Evolutionary conservation across 2,329 filamentous ascomycete genomes (phyloP), one percentile per base, ranked within the genome.

Genomic region (Pseudopyricularia cyperi): DNA sequence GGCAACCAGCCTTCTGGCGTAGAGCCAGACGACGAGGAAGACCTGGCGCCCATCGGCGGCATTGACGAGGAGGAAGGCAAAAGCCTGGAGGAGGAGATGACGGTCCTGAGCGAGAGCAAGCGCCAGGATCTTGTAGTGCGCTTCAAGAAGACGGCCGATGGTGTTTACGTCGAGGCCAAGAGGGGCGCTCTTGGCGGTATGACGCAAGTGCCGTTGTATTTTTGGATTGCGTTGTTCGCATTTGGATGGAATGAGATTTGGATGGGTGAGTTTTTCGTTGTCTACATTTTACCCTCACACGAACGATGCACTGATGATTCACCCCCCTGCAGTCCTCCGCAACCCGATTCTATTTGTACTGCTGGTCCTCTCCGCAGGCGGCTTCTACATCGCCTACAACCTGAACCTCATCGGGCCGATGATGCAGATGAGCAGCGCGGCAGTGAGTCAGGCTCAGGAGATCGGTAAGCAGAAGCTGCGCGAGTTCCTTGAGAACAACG

Each of bases 201-300:
- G 60, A 87, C 90, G 4, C 90, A 96, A 67, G 83, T 98, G 49
- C 93, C 93, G 6, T 71, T 95, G 55, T 97, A 96, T 69, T 96
- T 98, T 68, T 98, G 96, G 61, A 88, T 82, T 42, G 67, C 97
- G 53, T 74, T 98, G 53, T 72, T 98, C 57, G 87, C 89, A 22
- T 75, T 98, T 48, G 93, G 93, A n/a, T 98, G 93, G 93, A 98
- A 98, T 68, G 93, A 98, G 69, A 90, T 98, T 57, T 73, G 95
- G 58, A 87, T 90, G 62, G 89, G 90, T 95, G 76, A 76, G 86
- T 65, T 37, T 49, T 51, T 32, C 22, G 37, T 53, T 37, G 15
- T 49, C 19, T 34, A 34, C 35, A n/a, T 56, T 55, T 48, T 50
- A 11, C 19, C 11, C 47, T 24, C 22, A 4, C 12, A 7, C 32